These are phyloP conservation scores for Brassica rapa DNA, from an alignment of 345 rosid genomes.

Conservation along the genomic window DNA sequence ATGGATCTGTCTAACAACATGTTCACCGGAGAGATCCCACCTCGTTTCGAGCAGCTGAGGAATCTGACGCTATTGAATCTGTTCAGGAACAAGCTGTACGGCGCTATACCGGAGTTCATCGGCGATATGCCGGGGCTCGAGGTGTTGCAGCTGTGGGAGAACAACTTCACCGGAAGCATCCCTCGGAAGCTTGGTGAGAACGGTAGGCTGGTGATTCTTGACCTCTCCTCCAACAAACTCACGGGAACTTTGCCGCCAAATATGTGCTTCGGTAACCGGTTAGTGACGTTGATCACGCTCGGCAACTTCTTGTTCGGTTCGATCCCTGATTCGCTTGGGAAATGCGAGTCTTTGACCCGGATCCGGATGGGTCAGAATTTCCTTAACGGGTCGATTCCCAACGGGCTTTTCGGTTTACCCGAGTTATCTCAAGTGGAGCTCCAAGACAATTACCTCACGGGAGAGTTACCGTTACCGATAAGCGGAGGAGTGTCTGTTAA, in stretches of 20 bases:
- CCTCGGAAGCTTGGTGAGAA: slow-evolving; percentile 64
- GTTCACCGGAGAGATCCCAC: slow-evolving; percentile 75
- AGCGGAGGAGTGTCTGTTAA: slow-evolving; percentile 42
- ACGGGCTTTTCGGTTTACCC: slow-evolving; percentile 70
- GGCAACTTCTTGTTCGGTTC: slow-evolving; percentile 72
- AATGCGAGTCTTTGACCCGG: slow-evolving; percentile 64
- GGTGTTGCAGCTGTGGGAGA: slow-evolving; percentile 85
- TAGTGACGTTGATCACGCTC: slow-evolving; percentile 63
- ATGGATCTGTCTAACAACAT: slow-evolving; percentile 81
- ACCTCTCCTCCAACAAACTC: slow-evolving; percentile 76
- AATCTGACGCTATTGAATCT: slow-evolving; percentile 68
- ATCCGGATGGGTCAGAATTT: slow-evolving; percentile 83
- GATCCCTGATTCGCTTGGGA: slow-evolving; percentile 66
- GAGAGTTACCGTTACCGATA: slow-evolving; percentile 51
- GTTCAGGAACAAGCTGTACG: slow-evolving; percentile 74
- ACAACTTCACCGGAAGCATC: slow-evolving; percentile 73
- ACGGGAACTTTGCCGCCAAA: slow-evolving; percentile 67
- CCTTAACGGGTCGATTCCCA: slow-evolving; percentile 76
- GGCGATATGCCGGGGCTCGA: slow-evolving; percentile 67
- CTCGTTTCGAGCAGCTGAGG: slow-evolving; percentile 48
- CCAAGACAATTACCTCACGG: slow-evolving; percentile 62
- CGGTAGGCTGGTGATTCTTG: slow-evolving; percentile 54
- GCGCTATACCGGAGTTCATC: slow-evolving; percentile 71
- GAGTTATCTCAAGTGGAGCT: slow-evolving; percentile 68
- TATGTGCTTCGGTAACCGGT: slow-evolving; percentile 59